A percentile compares a stretch with the other conserved stretches of the same genome.
These are phyloP conservation scores for Lentinula lateritia DNA, from an alignment of 768 basidiomycete species.

Conservation along the genomic window DNA sequence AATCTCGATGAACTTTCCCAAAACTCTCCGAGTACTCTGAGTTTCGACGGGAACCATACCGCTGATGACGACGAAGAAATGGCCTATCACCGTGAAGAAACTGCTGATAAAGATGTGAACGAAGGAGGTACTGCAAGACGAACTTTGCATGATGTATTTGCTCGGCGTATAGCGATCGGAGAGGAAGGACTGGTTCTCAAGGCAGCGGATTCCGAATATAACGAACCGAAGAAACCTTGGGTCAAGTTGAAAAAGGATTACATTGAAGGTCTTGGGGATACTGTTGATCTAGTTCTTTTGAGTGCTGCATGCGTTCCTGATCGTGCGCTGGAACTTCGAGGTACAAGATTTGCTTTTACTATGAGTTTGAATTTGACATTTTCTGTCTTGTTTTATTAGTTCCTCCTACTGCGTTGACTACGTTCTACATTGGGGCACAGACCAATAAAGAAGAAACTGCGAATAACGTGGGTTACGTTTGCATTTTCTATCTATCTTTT, in stretches of 20 bases:
- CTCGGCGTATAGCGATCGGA: constrained; percentile 40
- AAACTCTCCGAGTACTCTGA: constrained; percentile 10
- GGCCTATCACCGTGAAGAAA: background rate
- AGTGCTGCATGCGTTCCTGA: constrained; percentile 79
- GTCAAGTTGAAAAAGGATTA: constrained; percentile 90
- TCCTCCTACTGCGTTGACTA: constrained; percentile 64
- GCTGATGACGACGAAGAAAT: background rate
- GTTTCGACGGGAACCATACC: background rate
- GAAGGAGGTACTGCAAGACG: background rate
- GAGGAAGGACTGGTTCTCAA: constrained; percentile 80
- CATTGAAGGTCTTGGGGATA: constrained; percentile 79
- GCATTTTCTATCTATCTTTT: background rate
- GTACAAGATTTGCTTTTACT: constrained; percentile 28
- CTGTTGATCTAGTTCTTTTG: constrained; percentile 70
- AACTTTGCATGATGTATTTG: constrained; percentile 42
- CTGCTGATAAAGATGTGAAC: constrained; percentile 11
- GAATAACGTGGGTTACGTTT: constrained; percentile 27
- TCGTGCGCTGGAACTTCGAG: constrained; percentile 70
- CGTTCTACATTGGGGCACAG: constrained; percentile 72
- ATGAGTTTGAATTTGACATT: too few species aligned
- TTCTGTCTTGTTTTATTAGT: constrained; percentile 34
- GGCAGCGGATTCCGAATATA: constrained; percentile 62
- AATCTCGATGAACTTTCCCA: constrained; percentile 21
- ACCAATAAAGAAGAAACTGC: constrained; percentile 40
- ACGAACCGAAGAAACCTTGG: constrained; percentile 64